Evolutionary conservation across 2,329 filamentous ascomycete species (phyloP), one percentile per base, ranked within the genome.

Genomic region (Aspergillus brasiliensis): DNA sequence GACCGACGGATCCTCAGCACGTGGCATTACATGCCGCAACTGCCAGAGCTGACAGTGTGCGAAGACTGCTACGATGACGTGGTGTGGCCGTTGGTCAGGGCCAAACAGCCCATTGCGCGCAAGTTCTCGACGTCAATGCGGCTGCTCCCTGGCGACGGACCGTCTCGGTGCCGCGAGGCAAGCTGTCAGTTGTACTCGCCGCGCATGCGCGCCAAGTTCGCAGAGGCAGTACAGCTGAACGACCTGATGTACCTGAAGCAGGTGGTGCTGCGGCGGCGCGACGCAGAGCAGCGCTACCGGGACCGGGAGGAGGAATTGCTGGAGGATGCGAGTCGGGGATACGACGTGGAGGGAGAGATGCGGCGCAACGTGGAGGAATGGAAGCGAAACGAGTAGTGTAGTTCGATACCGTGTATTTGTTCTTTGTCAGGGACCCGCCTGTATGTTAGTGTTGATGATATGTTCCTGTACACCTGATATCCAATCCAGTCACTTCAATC

Each of bases 31-130:
- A 91, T 96, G 73, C 86, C 90, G 0, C 81, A 85, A 13, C 78
- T 96, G 0, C 91, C 90, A 0, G 85, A 92, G 51, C 86, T 97
- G 68, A 92, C 90, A 0, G 88, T 96, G 3, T 98, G 93, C 75
- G 87, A 90, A 64, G 91, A 94, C 74, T 98, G 93, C 74, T 97
- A 90, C 72, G 85, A 91, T 15, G 87, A 91, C 21, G 84, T 91
- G 0, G 86, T 97, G n/a, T 86, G 84, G 75, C 92, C 92, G 0
- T 80, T 86, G 53, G 77, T 88, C 1, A 79, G 82, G 28, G 79
- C 82, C 3, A 76, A 82, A 40, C 78, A 77, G 42, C 77, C 83
- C 0, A 80, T 93, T 23, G 87, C 89, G 8, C 78, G 83, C 17
- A 85, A 88, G 64, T 90, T 95, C 66, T 86, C 85, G 63, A 82